phyloP scores from a whole-genome alignment of 2,329 filamentous ascomycete species.

The Blastomyces gilchristii region DNA sequence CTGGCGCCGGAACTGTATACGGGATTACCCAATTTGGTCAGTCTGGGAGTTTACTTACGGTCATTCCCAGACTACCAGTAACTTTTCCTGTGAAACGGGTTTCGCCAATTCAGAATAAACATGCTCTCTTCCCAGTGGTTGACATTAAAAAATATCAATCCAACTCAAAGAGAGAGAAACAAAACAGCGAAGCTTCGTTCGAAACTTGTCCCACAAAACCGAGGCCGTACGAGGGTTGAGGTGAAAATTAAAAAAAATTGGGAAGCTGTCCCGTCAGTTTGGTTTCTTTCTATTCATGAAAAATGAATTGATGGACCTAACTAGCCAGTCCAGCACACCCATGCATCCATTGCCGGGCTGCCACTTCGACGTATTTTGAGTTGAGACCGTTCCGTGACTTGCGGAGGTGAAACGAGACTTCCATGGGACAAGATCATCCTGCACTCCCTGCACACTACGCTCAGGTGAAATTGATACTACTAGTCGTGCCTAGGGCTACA shows the following conservation, averaged over 20 bases:
- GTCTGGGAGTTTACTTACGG: not conserved
- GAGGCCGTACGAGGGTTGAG: not conserved
- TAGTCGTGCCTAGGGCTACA: too few relatives aligned
- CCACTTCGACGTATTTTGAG: not conserved
- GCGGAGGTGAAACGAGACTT: conserved; percentile 1
- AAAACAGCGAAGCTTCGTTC: not conserved
- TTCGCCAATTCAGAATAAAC: not conserved
- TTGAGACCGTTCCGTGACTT: not conserved
- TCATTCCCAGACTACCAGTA: not conserved
- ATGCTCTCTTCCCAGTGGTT: not conserved
- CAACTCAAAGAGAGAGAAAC: not conserved
- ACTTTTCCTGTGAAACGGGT: not conserved
- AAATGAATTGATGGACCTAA: not conserved
- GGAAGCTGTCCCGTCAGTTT: not conserved
- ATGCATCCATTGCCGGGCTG: not conserved
- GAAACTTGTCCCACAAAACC: not conserved
- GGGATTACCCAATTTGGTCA: not conserved
- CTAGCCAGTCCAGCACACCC: not conserved
- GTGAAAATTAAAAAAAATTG: not conserved
- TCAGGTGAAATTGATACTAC: too few relatives aligned
- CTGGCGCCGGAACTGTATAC: not conserved
- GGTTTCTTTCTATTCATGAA: not conserved
- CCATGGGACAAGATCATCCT: not conserved
- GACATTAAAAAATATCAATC: not conserved
- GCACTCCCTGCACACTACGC: not conserved